A percentile compares a stretch with the other conserved stretches of the same genome.
phyloP scores from a whole-genome alignment of 1,139 yeast species.

The Meyerozyma sp. region DNA sequence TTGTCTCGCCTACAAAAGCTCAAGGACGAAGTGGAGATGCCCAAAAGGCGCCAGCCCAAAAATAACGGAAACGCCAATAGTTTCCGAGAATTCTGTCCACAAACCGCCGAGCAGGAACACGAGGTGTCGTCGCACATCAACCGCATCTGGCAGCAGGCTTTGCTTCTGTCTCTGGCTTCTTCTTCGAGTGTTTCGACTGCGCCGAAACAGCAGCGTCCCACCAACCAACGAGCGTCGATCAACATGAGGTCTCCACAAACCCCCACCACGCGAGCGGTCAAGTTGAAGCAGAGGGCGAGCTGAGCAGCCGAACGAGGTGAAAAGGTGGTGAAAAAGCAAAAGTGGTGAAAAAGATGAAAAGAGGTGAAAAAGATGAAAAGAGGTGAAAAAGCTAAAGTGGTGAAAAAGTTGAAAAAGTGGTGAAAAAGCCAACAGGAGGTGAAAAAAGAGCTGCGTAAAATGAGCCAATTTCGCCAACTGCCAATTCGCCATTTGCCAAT shows the following conservation, averaged over 20 bases:
- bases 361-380: neutral
- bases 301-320: too few species aligned
- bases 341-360: neutral
- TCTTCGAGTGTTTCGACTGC: slow-evolving; percentile 10
- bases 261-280: slow-evolving; percentile 36
- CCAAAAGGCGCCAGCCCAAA: slow-evolving; percentile 10
- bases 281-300: slow-evolving; percentile 11
- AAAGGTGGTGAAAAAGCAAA: neutral
- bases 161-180: slow-evolving; percentile 14
- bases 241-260: slow-evolving; percentile 19
- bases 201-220: slow-evolving; percentile 5
- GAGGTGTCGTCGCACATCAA: slow-evolving; percentile 24
- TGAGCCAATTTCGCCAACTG: slow-evolving; percentile 1
- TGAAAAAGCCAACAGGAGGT: neutral
- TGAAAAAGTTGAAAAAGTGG: too few species aligned
- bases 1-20: slow-evolving; percentile 39
- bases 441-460: too few species aligned
- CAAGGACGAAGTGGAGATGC: slow-evolving; percentile 4
- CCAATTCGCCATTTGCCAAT: too few species aligned
- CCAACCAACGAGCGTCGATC: neutral
- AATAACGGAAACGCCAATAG: slow-evolving; percentile 19
- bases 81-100: slow-evolving; percentile 31
- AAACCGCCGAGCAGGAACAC: slow-evolving; percentile 26
- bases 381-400: neutral
- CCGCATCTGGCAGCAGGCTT: slow-evolving; percentile 41